Evolutionary conservation across 176 grass and related monocot genomes (phyloP).

Genomic region (Cymbopogon citratus): DNA sequence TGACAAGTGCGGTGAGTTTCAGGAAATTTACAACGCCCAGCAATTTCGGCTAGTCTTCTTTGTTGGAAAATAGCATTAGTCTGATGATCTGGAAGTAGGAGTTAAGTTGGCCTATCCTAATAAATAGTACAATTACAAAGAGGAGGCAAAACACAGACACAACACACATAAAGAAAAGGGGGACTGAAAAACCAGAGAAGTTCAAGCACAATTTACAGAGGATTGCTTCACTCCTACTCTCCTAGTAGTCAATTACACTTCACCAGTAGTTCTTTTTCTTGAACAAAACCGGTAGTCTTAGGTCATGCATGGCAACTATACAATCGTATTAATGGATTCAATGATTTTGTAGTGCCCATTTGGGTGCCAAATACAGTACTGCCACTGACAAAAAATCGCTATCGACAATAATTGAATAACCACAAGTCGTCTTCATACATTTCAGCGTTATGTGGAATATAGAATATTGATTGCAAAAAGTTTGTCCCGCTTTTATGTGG

Average conservation of each 20-base stretch:
- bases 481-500: neutral
- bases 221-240: neutral
- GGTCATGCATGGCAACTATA: neutral
- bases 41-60: no score
- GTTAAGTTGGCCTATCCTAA: neutral
- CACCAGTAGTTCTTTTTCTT: neutral
- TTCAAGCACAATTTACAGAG: neutral
- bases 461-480: neutral
- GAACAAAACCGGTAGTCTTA: neutral
- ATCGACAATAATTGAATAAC: neutral
- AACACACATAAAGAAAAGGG: neutral
- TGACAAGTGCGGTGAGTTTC: no score
- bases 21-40: no score
- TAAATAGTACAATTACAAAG: neutral
- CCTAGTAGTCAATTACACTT: neutral
- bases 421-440: neutral
- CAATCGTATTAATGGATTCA: neutral
- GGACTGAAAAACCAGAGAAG: neutral
- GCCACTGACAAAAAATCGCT: neutral
- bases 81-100: no score
- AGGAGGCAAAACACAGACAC: neutral
- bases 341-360: neutral
- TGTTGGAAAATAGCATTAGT: no score
- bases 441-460: neutral
- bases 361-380: neutral